phyloP scores from a whole-genome alignment of 106 monocot genomes.

The Platanthera zijinensis region DNA sequence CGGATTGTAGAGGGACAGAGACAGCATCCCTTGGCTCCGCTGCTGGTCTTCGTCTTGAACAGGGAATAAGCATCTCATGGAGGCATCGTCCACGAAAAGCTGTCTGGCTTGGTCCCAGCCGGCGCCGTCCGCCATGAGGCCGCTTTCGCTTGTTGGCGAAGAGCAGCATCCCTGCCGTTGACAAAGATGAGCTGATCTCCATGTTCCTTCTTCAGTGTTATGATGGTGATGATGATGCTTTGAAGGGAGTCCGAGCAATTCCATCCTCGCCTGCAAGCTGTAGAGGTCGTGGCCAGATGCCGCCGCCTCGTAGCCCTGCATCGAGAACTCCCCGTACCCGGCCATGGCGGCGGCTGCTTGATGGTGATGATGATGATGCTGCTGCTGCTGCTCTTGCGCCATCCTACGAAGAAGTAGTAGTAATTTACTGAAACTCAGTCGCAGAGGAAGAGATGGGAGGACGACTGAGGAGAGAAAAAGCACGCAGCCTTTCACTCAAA shows the following conservation, averaged over 20 bases:
- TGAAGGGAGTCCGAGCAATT: conserved; percentile 37
- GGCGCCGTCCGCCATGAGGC: neutral
- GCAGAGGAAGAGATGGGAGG: neutral
- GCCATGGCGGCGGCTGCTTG: neutral
- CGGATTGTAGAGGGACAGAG: conserved; percentile 34
- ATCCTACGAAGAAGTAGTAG: neutral
- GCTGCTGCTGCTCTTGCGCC: neutral
- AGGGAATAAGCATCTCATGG: conserved; percentile 34
- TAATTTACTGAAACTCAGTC: neutral
- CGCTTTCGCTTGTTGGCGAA: neutral
- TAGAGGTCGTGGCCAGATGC: conserved; percentile 29
- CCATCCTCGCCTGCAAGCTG: conserved; percentile 42
- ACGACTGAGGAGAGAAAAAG: neutral
- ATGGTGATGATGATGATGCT: neutral
- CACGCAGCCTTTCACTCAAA: conserved; percentile 2
- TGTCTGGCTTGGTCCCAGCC: conserved; percentile 14
- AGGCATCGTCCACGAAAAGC: conserved; percentile 19
- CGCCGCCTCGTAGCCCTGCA: conserved; percentile 12
- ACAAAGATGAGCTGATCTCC: neutral
- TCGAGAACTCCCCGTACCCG: conserved; percentile 13
- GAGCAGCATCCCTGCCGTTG: neutral
- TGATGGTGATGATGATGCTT: conserved; percentile 13
- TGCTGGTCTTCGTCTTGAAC: conserved; percentile 16
- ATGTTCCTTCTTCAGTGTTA: conserved; percentile 14
- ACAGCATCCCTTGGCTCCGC: conserved; percentile 22